Base-by-base conservation (phyloP, 1,139 yeast species). In the Hyphopichia buzzinii region DNA sequence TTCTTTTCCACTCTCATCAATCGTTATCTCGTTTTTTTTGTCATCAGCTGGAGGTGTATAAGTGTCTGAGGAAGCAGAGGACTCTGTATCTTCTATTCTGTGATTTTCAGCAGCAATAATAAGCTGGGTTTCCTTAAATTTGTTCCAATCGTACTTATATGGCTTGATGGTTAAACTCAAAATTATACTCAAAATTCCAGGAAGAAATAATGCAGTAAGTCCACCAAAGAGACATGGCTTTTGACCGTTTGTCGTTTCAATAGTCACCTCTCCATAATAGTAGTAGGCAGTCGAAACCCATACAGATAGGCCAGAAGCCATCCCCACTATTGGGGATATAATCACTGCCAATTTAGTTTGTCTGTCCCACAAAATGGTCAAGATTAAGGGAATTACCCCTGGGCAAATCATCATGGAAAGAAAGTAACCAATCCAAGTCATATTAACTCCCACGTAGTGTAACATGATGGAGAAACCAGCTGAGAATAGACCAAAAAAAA, bases 371-470 rank as follows among this genome's bases (percentile, higher is more conserved):
- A 62, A 55, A 23, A 66, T 53, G 8, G 64, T 50, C n/a, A 59
- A 50, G 12, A 59, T 48, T 37, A 62, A 46, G 8, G 69, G 68
- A 25, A 63, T 49, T 17, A 65, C 62, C 7, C 42, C 40, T n/a
- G 67, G 66, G 43, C 67, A 59, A 25, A 62, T 62, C 14, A 63
- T 39, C 55, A 64, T 55, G 4, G 70, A 60, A 29, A 48, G 43
- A 42, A 65, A 64, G 38, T 64, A 62, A 2, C 64, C 61, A 35
- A 57, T 40, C 70, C 70, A 65, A 2, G 68, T 59, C 58, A 56
- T 48, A 42, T 50, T 54, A 7, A 55, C 55, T 5, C 62, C 62
- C 19, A 57, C 63, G 36, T 59, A 59, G 40, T 59, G 64, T 26
- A 60, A 46, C 63, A 59, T 59, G 5, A 59, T 48, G 4, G 61